These are phyloP conservation scores for Coemansia sp. DNA, from an alignment of 192 early-diverging fungal species.

Conservation along the genomic window DNA sequence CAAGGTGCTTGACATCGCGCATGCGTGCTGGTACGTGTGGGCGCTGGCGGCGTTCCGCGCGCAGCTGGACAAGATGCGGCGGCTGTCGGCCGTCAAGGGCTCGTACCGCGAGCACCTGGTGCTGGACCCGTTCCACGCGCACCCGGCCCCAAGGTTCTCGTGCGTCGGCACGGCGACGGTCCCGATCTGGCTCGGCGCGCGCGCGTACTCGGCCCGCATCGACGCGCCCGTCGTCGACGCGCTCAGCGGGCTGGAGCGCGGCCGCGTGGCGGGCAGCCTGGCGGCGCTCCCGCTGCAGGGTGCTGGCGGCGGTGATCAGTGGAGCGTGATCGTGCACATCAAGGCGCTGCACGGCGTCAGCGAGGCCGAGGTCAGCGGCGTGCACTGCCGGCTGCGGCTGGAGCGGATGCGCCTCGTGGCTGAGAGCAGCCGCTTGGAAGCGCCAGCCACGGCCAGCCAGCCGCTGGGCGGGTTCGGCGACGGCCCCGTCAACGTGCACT, in stretches of 20 bases:
- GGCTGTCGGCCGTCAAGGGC: conserved; percentile 51
- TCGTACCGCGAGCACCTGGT: conserved; percentile 36
- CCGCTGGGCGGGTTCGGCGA: conserved; percentile 35
- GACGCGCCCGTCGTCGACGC: conserved; percentile 35
- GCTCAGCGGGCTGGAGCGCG: conserved; percentile 34
- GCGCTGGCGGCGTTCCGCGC: conserved; percentile 55
- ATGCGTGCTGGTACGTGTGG: conserved; percentile 60
- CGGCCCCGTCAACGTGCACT: conserved; percentile 32
- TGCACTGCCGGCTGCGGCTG: conserved; percentile 44
- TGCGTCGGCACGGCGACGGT: conserved; percentile 35
- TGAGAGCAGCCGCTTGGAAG: no score
- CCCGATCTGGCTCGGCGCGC: conserved; percentile 39
- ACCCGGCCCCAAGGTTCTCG: conserved; percentile 28
- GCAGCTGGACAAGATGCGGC: conserved; percentile 66
- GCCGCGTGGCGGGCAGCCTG: conserved; percentile 18
- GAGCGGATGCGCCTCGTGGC: conserved; percentile 17
- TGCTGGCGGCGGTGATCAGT: not conserved
- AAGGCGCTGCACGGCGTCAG: conserved; percentile 22
- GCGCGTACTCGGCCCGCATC: conserved; percentile 38
- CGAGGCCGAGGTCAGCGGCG: conserved; percentile 26
- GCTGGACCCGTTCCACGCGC: conserved; percentile 34
- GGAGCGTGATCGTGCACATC: conserved; percentile 42
- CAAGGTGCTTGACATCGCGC: conserved; percentile 50
- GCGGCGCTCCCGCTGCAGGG: conserved; percentile 28
- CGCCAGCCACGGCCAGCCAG: conserved; percentile 2